These are phyloP conservation scores for Fragilaria crotonensis DNA, from an alignment of 108 stramenopile genomes.

Conservation along the genomic window DNA sequence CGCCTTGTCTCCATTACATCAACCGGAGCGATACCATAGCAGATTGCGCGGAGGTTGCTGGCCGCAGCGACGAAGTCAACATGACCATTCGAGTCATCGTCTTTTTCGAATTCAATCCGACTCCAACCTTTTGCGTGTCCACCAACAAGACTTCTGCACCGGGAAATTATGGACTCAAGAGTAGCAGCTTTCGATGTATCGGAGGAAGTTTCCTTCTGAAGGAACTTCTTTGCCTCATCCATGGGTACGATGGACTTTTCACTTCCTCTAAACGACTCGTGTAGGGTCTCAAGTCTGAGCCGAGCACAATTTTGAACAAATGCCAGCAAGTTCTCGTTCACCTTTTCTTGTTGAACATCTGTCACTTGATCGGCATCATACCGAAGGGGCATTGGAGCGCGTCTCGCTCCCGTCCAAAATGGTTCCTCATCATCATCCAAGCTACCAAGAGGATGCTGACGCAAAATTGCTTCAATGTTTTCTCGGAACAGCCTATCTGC, in stretches of 20 bases:
- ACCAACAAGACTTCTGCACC: not conserved
- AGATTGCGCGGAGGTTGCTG: constrained; percentile 88
- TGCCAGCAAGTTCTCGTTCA: constrained; percentile 65
- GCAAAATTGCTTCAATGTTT: constrained; percentile 47
- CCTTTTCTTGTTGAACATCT: constrained; percentile 34
- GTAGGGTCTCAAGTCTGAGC: constrained; percentile 58
- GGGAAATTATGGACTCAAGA: not conserved
- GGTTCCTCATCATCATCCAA: constrained; percentile 90
- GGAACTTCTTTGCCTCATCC: constrained; percentile 42
- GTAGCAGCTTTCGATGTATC: not conserved
- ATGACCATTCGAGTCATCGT: constrained; percentile 94
- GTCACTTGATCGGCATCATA: constrained; percentile 22
- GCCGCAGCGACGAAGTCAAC: constrained; percentile 90
- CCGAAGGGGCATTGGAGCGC: constrained; percentile 42
- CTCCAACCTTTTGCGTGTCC: constrained; percentile 10
- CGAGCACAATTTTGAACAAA: constrained; percentile 72
- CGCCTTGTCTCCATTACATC: constrained; percentile 90
- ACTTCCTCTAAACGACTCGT: constrained; percentile 1
- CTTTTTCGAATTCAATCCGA: constrained; percentile 88
- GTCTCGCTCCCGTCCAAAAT: constrained; percentile 89
- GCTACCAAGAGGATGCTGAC: constrained; percentile 84
- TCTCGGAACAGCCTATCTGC: constrained; percentile 49
- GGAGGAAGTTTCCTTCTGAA: constrained; percentile 19
- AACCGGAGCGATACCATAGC: constrained; percentile 91
- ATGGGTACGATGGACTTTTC: constrained; percentile 3